Percentiles rank a stretch among this genome's conserved stretches.
These are phyloP conservation scores for Candida sp. DNA, from an alignment of 1,139 yeast genomes.

Conservation along the genomic window DNA sequence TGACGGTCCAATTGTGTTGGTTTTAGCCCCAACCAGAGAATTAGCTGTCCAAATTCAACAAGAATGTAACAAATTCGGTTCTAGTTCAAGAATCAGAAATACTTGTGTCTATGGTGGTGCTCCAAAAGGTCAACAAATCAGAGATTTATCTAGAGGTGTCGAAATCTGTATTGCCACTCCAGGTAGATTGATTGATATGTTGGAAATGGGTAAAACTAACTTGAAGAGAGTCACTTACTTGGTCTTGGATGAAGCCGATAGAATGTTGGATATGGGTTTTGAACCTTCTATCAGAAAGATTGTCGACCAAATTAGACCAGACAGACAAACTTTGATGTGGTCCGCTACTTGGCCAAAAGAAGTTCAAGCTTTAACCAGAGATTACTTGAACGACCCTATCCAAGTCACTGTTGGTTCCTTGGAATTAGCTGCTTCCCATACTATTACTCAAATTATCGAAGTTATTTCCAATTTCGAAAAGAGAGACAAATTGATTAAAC, in stretches of 20 bases:
- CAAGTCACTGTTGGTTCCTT: constrained; percentile 97
- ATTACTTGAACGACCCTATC: constrained; percentile 87
- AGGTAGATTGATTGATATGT: constrained; percentile 97
- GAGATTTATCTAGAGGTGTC: constrained; percentile 92
- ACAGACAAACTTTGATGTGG: constrained; percentile 99
- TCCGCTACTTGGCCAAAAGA: constrained; percentile 99
- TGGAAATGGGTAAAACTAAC: constrained; percentile 93
- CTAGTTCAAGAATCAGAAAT: constrained; percentile 89
- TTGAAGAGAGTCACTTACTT: constrained; percentile 94
- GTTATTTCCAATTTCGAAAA: constrained; percentile 90
- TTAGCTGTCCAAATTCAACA: constrained; percentile 96
- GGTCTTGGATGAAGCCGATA: constrained; percentile 95
- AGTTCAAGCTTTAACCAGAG: constrained; percentile 89
- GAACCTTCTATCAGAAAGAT: constrained; percentile 96
- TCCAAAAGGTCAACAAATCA: constrained; percentile 95
- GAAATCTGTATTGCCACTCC: constrained; percentile 98
- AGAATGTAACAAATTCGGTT: constrained; percentile 94
- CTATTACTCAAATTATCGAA: constrained; percentile 90
- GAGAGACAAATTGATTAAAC: constrained; percentile 83
- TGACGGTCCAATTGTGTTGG: constrained; percentile 96
- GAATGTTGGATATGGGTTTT: constrained; percentile 97
- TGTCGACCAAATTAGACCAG: constrained; percentile 94
- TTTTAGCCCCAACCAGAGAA: constrained; percentile 98
- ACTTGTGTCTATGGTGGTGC: constrained; percentile 99
- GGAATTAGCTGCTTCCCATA: constrained; percentile 95